Evolutionary conservation across 176 grass and related monocot genomes (phyloP).

Genomic region (Pontederia crassipes): DNA sequence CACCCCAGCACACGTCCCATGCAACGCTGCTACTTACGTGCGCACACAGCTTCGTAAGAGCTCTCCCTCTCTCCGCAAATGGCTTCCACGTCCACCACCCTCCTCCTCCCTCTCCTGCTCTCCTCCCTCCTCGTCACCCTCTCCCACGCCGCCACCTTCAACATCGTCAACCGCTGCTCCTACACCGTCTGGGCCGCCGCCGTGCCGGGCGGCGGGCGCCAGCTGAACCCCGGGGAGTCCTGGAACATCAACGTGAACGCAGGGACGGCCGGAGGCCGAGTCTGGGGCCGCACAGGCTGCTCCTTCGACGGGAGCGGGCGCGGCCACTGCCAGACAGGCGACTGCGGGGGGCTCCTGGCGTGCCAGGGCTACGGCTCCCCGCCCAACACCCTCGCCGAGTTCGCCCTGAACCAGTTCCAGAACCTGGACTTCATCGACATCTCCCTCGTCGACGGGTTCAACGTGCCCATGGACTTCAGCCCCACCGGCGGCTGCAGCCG

Average conservation of each 20-base stretch:
- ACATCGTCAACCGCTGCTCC: conserved; percentile 32
- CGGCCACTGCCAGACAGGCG: conserved; percentile 3
- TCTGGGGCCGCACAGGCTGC: conserved; percentile 53
- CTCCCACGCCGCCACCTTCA: conserved; percentile 38
- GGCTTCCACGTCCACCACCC: conserved; percentile 14
- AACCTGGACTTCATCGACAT: conserved; percentile 26
- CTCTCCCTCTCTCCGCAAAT: background rate
- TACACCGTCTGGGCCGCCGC: conserved; percentile 47
- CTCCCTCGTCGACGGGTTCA: conserved; percentile 40
- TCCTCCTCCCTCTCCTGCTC: conserved; percentile 5
- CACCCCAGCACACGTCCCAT: too few relatives aligned
- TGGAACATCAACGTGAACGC: conserved; percentile 25
- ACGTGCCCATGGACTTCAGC: conserved; percentile 39
- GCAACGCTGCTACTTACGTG: too few relatives aligned
- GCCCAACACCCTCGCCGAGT: conserved; percentile 47
- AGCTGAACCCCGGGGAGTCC: conserved; percentile 22
- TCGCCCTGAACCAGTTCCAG: conserved; percentile 5
- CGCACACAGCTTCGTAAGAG: too few relatives aligned
- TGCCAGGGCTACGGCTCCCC: conserved; percentile 22
- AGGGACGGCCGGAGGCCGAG: conserved; percentile 18
- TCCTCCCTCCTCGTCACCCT: background rate
- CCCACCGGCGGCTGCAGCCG: background rate
- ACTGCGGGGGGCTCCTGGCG: conserved; percentile 17
- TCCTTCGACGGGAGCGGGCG: conserved; percentile 13
- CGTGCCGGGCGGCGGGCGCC: conserved; percentile 24